phyloP scores from a whole-genome alignment of 2,329 filamentous ascomycete species.

The Xylariaceae sp. region DNA sequence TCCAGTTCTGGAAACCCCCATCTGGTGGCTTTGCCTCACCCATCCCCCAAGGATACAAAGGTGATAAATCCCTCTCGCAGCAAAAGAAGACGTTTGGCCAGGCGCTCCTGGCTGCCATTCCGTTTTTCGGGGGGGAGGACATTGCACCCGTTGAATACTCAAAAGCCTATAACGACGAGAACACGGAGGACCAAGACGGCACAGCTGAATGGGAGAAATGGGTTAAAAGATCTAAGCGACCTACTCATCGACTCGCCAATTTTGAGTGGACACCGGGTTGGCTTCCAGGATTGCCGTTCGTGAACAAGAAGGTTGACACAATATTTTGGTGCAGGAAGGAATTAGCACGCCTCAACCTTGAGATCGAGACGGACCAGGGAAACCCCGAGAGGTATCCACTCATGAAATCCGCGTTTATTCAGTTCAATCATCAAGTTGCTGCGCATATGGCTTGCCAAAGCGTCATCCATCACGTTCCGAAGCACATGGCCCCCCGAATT shows the following conservation, averaged over 20 bases:
- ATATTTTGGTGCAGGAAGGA: conserved; percentile 89
- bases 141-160: conserved; percentile 54
- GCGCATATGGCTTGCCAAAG: conserved; percentile 98
- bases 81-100: conserved; percentile 49
- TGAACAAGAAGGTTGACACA: conserved; percentile 89
- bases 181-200: conserved; percentile 52
- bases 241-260: conserved; percentile 71
- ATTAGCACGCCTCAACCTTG: conserved; percentile 79
- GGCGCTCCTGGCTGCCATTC: conserved; percentile 46
- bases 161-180: conserved; percentile 57
- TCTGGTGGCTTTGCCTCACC: conserved; percentile 58
- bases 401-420: conserved; percentile 96
- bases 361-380: conserved; percentile 87
- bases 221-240: conserved; percentile 74
- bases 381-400: conserved; percentile 80
- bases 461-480: conserved; percentile 83
- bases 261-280: conserved; percentile 56
- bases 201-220: conserved; percentile 78
- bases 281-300: conserved; percentile 71
- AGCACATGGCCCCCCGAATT: conserved; percentile 85
- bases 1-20: conserved; percentile 62
- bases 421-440: conserved; percentile 96
- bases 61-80: conserved; percentile 42
- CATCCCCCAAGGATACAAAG: conserved; percentile 53
- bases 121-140: conserved; percentile 45